A percentile compares a stretch with the other conserved stretches of the same genome.
Evolutionary conservation across 2,329 filamentous ascomycete species (phyloP).

Genomic region (Fonsecaea monophora): DNA sequence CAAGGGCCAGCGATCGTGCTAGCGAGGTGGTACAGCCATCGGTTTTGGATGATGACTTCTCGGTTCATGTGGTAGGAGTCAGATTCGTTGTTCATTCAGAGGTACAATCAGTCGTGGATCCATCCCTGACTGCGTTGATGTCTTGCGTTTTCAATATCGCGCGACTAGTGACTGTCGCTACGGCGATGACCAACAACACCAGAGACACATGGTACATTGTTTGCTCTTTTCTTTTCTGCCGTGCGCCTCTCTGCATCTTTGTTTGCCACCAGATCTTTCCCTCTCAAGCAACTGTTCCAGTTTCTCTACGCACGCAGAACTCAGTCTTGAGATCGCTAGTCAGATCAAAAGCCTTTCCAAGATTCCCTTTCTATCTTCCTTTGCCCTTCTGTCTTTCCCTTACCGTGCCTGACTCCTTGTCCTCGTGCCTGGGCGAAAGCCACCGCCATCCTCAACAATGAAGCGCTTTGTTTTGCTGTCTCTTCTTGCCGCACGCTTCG

Average conservation of each 20-base stretch:
- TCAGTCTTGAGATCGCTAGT: neutral
- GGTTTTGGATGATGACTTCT: neutral
- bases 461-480: neutral
- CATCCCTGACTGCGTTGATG: neutral
- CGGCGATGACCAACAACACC: neutral
- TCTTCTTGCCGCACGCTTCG: neutral
- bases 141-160: neutral
- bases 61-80: neutral
- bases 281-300: neutral
- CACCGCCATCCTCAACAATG: neutral
- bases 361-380: neutral
- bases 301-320: neutral
- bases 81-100: neutral
- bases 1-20: neutral
- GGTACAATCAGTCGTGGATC: neutral
- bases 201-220: conserved; percentile 4
- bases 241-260: conserved; percentile 6
- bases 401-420: neutral
- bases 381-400: neutral
- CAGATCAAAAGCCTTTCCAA: neutral
- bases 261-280: neutral
- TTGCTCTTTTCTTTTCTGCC: conserved; percentile 12
- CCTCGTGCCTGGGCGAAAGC: neutral
- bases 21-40: conserved; percentile 1
- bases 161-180: neutral